A percentile compares a stretch with the other conserved stretches of the same genome.
These are phyloP conservation scores for Claviceps digitariae DNA, from an alignment of 2,329 filamentous ascomycete species.

Conservation along the genomic window DNA sequence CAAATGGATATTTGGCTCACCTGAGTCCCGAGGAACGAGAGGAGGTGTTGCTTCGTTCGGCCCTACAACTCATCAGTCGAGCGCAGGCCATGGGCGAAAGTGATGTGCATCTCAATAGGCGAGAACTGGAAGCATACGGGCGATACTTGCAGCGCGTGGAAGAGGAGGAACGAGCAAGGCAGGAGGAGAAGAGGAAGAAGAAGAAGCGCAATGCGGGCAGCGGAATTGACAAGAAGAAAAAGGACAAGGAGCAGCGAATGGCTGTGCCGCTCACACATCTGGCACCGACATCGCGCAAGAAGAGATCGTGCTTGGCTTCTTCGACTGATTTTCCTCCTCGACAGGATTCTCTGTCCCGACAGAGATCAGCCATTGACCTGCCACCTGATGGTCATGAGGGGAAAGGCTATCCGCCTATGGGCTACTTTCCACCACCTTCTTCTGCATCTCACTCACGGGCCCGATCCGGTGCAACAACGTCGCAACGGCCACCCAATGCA, in stretches of 20 bases:
- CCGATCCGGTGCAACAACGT: slow-evolving; percentile 28
- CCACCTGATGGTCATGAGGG: slow-evolving; percentile 20
- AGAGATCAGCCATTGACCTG: slow-evolving; percentile 24
- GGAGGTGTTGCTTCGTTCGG: slow-evolving; percentile 62
- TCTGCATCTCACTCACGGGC: slow-evolving; percentile 25
- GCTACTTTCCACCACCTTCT: slow-evolving; percentile 37
- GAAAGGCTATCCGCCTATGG: slow-evolving; percentile 31
- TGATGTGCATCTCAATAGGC: slow-evolving; percentile 66
- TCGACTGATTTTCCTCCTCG: slow-evolving; percentile 9
- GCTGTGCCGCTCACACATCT: slow-evolving; percentile 41
- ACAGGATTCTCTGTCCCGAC: slow-evolving; percentile 24
- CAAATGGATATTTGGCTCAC: slow-evolving; percentile 33
- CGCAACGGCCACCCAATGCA: slow-evolving; percentile 19
- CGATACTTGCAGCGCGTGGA: slow-evolving; percentile 47
- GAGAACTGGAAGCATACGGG: slow-evolving; percentile 71
- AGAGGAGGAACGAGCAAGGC: slow-evolving; percentile 49
- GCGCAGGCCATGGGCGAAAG: slow-evolving; percentile 63
- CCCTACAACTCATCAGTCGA: slow-evolving; percentile 65
- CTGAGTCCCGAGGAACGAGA: slow-evolving; percentile 51
- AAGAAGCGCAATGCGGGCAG: slow-evolving; percentile 36
- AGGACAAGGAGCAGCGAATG: slow-evolving; percentile 32
- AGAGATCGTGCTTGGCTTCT: slow-evolving; percentile 13
- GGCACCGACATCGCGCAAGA: slow-evolving; percentile 27
- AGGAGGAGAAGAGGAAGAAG: slow-evolving; percentile 25
- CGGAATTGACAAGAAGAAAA: slow-evolving; percentile 23